Percentiles rank a stretch among this genome's conserved stretches.
Evolutionary conservation across 2,329 filamentous ascomycete genomes (phyloP).

Genomic region (Bisporella sp.): DNA sequence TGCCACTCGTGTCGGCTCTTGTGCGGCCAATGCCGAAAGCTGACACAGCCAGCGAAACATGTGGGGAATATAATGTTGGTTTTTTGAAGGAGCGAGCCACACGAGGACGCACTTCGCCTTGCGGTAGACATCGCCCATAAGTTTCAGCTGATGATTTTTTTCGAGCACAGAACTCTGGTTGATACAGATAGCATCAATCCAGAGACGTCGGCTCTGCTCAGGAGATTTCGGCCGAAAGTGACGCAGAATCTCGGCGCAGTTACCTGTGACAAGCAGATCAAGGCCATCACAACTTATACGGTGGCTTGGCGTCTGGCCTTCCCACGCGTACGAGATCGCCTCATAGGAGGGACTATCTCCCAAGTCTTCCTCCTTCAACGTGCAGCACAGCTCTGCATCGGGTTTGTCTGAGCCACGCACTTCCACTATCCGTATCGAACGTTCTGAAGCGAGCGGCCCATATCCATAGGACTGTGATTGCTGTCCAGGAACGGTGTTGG

Average conservation of each 20-base stretch:
- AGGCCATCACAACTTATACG: neutral
- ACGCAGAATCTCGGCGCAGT: slow-evolving; percentile 1
- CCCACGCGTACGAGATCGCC: slow-evolving; percentile 2
- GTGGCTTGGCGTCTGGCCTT: slow-evolving; percentile 2
- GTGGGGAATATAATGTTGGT: neutral
- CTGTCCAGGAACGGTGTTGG: slow-evolving; percentile 1
- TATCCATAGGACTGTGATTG: slow-evolving; percentile 1
- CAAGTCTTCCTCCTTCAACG: slow-evolving; percentile 1
- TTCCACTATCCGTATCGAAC: slow-evolving; percentile 1
- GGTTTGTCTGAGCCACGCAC: slow-evolving; percentile 1
- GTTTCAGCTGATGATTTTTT: slow-evolving; percentile 16
- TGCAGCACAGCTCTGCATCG: slow-evolving; percentile 1
- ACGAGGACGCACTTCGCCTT: slow-evolving; percentile 14
- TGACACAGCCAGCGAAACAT: slow-evolving; percentile 1
- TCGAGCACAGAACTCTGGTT: slow-evolving; percentile 17
- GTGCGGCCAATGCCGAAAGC: slow-evolving; percentile 1
- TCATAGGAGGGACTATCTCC: slow-evolving; percentile 2
- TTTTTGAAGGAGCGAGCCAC: slow-evolving; percentile 10
- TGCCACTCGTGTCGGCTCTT: neutral
- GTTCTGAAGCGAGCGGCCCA: neutral
- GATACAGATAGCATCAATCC: slow-evolving; percentile 10
- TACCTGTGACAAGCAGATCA: slow-evolving; percentile 1
- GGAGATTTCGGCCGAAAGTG: slow-evolving; percentile 2
- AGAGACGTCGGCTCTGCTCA: slow-evolving; percentile 2
- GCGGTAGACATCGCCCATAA: slow-evolving; percentile 17